Conservation (phyloP, 345 rosid species). For the Erucastrum elatum region DNA sequence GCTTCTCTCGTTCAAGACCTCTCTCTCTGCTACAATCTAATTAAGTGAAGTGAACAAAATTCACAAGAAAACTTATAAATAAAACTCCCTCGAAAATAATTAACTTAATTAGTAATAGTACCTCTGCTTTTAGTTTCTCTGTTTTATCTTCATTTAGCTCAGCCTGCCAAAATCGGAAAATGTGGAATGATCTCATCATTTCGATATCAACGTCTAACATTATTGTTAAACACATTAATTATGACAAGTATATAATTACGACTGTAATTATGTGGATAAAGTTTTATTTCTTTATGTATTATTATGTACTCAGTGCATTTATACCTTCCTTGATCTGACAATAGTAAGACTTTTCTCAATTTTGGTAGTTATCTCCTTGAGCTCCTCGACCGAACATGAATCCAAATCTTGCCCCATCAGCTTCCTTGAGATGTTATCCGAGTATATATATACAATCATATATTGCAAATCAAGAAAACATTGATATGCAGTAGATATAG, state of each 20-base stretch:
- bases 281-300: neutral
- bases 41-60: neutral
- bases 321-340: conserved; percentile 65
- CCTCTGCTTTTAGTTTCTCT: conserved; percentile 49
- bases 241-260: neutral
- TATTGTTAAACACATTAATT: neutral
- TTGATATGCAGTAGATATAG: neutral
- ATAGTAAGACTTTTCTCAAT: conserved; percentile 50
- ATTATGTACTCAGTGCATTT: neutral
- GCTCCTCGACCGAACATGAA: conserved; percentile 50
- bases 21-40: conserved; percentile 13
- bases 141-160: conserved; percentile 44
- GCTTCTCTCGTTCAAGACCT: conserved; percentile 18
- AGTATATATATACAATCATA: neutral
- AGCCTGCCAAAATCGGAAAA: conserved; percentile 41
- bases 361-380: conserved; percentile 42
- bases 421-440: conserved; percentile 43
- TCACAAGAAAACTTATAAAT: neutral
- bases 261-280: neutral
- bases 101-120: conserved; percentile 17
- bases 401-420: conserved; percentile 54
- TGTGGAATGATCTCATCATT: neutral
- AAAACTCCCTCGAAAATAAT: neutral
- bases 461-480: neutral
- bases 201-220: neutral